phyloP scores from a whole-genome alignment of 2,329 filamentous ascomycete species.

The Penicillium frequentans region DNA sequence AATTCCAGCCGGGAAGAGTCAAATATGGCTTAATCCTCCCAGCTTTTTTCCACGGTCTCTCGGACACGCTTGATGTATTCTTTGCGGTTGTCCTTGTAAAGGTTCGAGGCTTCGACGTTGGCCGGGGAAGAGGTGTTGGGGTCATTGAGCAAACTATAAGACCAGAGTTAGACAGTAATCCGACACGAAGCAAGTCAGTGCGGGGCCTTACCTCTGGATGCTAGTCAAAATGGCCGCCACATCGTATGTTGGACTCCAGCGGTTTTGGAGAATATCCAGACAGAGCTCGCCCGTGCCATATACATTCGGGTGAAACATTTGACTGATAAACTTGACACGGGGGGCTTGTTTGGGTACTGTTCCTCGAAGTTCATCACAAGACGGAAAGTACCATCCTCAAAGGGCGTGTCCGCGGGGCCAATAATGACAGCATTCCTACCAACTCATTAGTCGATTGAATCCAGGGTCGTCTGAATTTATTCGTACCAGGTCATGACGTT shows the following conservation, averaged over 20 bases:
- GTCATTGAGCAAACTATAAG: slow-evolving; percentile 86
- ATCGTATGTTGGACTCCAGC: slow-evolving; percentile 98
- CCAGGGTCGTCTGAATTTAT: background rate
- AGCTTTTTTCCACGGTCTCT: slow-evolving; percentile 98
- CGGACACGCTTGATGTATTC: slow-evolving; percentile 94
- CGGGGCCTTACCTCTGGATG: slow-evolving; percentile 75
- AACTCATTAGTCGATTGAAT: slow-evolving; percentile 8
- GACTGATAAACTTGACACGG: slow-evolving; percentile 95
- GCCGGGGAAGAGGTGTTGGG: slow-evolving; percentile 98
- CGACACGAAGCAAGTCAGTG: too few relatives aligned
- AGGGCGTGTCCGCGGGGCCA: slow-evolving; percentile 92
- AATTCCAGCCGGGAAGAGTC: background rate
- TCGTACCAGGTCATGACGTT: slow-evolving; percentile 44
- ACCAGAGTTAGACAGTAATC: background rate
- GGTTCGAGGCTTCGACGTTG: slow-evolving; percentile 95
- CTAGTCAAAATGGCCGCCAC: slow-evolving; percentile 96
- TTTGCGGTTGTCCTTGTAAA: slow-evolving; percentile 97
- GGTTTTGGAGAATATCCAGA: slow-evolving; percentile 93
- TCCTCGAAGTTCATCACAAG: slow-evolving; percentile 99
- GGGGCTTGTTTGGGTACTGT: slow-evolving; percentile 97
- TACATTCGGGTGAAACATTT: slow-evolving; percentile 99
- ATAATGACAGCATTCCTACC: slow-evolving; percentile 97
- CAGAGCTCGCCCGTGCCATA: slow-evolving; percentile 97
- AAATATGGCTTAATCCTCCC: slow-evolving; percentile 70
- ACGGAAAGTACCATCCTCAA: slow-evolving; percentile 96